Conservation (phyloP, 2,329 filamentous ascomycete species). For the Bipolaris oryzae region DNA sequence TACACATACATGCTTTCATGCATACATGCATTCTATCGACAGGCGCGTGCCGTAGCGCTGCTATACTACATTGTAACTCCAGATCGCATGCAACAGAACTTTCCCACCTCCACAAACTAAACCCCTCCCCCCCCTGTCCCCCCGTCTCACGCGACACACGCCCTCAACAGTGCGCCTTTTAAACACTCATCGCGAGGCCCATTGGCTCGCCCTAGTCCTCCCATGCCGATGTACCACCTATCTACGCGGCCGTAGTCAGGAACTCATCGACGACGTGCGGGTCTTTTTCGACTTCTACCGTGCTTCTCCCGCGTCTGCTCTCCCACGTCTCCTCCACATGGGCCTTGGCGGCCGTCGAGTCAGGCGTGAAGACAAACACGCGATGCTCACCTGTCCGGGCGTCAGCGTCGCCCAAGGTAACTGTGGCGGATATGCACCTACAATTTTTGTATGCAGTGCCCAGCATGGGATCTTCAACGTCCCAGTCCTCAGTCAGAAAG, state of each 20-base stretch:
- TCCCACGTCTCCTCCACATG: slow-evolving; percentile 37
- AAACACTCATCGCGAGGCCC: background rate
- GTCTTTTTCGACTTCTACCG: slow-evolving; percentile 29
- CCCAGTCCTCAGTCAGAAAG: slow-evolving; percentile 82
- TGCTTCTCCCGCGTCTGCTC: slow-evolving; percentile 28
- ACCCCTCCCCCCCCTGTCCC: background rate
- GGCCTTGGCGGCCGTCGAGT: slow-evolving; percentile 33
- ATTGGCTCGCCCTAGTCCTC: background rate
- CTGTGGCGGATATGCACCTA: slow-evolving; percentile 10
- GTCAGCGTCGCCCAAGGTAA: background rate
- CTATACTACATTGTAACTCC: background rate
- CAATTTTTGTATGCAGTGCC: slow-evolving; percentile 44
- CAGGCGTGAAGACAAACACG: slow-evolving; percentile 36
- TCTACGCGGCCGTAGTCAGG: slow-evolving; percentile 20
- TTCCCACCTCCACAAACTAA: background rate
- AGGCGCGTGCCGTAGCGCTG: background rate
- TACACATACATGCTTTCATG: background rate
- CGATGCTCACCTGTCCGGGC: slow-evolving; percentile 35
- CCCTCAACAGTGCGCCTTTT: background rate
- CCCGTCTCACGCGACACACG: background rate
- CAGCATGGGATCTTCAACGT: slow-evolving; percentile 38
- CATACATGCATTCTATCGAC: background rate
- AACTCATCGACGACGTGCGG: slow-evolving; percentile 40
- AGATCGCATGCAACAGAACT: background rate
- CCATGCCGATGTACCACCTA: slow-evolving; percentile 3